Conservation (phyloP, 495 filamentous ascomycete genomes). For the Neurospora tetraspora region DNA sequence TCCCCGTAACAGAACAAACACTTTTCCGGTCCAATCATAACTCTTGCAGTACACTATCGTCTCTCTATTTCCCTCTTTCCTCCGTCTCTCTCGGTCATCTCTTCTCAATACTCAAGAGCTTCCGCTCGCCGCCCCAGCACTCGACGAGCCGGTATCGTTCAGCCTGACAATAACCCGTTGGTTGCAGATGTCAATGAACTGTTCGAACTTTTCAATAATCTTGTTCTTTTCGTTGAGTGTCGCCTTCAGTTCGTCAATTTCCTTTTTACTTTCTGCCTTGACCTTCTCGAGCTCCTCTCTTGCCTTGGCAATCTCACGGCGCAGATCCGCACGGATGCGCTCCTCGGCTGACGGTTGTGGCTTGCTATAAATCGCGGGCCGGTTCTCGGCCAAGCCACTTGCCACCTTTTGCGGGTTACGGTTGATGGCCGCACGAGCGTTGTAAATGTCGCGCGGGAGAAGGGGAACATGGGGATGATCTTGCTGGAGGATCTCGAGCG, state of each 20-base stretch:
- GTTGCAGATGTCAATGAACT: constrained; percentile 52
- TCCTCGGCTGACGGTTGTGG: constrained; percentile 46
- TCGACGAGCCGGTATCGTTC: constrained; percentile 18
- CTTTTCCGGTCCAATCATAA: not conserved
- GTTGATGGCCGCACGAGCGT: constrained; percentile 47
- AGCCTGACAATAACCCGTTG: constrained; percentile 44
- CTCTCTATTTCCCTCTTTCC: not conserved
- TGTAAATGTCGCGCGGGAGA: constrained; percentile 47
- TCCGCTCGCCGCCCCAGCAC: constrained; percentile 3
- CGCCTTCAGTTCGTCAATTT: constrained; percentile 39
- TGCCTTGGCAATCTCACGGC: constrained; percentile 39
- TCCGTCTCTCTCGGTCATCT: not conserved
- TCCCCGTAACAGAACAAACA: not conserved
- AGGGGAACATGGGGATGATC: constrained; percentile 44
- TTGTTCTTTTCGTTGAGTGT: constrained; percentile 42
- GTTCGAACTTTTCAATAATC: constrained; percentile 46
- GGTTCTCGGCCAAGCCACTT: constrained; percentile 38
- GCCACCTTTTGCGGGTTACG: constrained; percentile 46
- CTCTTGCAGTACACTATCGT: not conserved
- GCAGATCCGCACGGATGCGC: constrained; percentile 42
- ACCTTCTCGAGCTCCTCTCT: constrained; percentile 39
- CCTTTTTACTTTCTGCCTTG: constrained; percentile 34
- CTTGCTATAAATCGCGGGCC: constrained; percentile 47
- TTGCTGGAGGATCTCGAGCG: constrained; percentile 44
- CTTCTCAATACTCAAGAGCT: not conserved